These are phyloP conservation scores for Globisporangium ultimum DNA, from an alignment of 352 stramenopile species.

Conservation along the genomic window DNA sequence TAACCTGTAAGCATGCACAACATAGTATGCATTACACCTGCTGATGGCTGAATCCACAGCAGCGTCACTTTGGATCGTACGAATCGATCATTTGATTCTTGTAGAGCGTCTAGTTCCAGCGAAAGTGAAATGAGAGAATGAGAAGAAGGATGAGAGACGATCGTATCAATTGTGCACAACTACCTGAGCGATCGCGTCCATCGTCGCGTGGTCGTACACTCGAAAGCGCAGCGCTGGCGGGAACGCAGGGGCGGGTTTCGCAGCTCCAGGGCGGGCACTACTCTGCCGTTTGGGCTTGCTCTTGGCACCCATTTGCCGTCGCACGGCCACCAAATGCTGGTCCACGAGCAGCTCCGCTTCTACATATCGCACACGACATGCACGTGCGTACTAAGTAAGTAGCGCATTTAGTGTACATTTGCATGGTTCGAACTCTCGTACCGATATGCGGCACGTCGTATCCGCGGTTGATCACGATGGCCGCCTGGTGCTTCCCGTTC, in stretches of 20 bases:
- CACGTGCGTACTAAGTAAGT: no score
- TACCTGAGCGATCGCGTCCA: constrained; percentile 43
- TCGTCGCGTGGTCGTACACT: constrained; percentile 34
- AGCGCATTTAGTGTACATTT: not conserved
- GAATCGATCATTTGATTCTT: constrained; percentile 14
- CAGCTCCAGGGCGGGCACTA: no score
- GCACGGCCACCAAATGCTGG: constrained; percentile 19
- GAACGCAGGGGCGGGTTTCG: constrained; percentile 16
- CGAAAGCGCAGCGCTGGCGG: constrained; percentile 29
- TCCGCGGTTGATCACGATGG: constrained; percentile 56
- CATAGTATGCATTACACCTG: no score
- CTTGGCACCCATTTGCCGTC: not conserved
- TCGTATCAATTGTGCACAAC: not conserved
- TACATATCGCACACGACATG: constrained; percentile 7
- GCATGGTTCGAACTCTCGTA: constrained; percentile 9
- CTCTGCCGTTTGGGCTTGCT: constrained; percentile 6
- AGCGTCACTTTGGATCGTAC: constrained; percentile 9
- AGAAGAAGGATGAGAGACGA: no score
- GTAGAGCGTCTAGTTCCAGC: constrained; percentile 6
- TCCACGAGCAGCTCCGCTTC: constrained; percentile 55
- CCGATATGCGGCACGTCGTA: constrained; percentile 49
- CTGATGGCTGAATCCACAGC: no score
- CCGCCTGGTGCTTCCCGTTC: constrained; percentile 20
- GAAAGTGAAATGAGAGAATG: not conserved
- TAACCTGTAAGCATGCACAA: constrained; percentile 20